Evolutionary conservation across 768 basidiomycete genomes (phyloP).

Genomic region (Exsudoporus frostii): DNA sequence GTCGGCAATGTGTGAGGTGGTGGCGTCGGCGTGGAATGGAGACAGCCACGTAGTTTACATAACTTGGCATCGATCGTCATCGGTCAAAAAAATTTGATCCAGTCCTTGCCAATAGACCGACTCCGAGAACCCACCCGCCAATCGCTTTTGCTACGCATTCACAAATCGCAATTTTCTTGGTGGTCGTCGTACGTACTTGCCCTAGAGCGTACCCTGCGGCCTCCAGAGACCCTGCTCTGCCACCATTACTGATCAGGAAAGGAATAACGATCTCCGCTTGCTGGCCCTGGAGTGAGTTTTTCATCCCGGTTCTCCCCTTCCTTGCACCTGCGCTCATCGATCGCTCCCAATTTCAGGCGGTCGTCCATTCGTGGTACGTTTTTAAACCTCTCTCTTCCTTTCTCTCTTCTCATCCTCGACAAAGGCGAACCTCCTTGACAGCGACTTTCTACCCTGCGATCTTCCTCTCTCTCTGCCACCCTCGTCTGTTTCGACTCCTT

Average conservation of each 20-base stretch:
- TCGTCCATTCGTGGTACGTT: conserved; percentile 70
- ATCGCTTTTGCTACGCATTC: conserved; percentile 22
- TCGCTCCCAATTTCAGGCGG: conserved; percentile 52
- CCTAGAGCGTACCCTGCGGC: conserved; percentile 33
- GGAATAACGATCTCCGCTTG: conserved; percentile 78
- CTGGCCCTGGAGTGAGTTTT: conserved; percentile 69
- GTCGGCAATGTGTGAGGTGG: conserved; percentile 7
- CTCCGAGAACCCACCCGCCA: conserved; percentile 11
- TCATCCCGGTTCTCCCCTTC: conserved; percentile 19
- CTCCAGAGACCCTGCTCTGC: conserved; percentile 35
- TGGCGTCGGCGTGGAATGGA: conserved; percentile 8
- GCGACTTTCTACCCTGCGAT: conserved; percentile 10
- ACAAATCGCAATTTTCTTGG: conserved; percentile 14
- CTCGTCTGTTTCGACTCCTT: background rate
- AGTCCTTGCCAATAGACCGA: background rate
- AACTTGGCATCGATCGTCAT: conserved; percentile 11
- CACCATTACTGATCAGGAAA: conserved; percentile 75
- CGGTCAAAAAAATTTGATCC: conserved; percentile 21
- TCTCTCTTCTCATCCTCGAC: conserved; percentile 20
- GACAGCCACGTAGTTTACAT: conserved; percentile 15
- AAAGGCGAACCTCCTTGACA: conserved; percentile 82
- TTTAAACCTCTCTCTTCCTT: conserved; percentile 7
- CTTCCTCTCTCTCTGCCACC: conserved; percentile 9
- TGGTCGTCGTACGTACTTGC: conserved; percentile 21
- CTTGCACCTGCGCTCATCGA: conserved; percentile 14